phyloP scores from a whole-genome alignment of 2,329 filamentous ascomycete genomes.

The Dendryphion nanum region DNA sequence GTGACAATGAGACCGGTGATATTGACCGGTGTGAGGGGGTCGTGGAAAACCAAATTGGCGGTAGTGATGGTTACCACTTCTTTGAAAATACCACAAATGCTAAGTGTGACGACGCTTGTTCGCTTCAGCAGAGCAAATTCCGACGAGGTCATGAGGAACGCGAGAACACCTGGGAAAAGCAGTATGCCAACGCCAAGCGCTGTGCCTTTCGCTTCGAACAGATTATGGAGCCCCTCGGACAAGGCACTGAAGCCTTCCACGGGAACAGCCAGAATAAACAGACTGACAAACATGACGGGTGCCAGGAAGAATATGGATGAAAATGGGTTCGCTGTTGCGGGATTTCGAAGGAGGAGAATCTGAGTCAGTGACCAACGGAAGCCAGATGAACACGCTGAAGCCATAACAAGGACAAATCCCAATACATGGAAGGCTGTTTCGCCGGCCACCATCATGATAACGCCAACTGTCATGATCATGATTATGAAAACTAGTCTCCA shows the following conservation, averaged over 20 bases:
- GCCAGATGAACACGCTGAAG: constrained; percentile 89
- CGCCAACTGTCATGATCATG: constrained; percentile 84
- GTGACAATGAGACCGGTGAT: constrained; percentile 84
- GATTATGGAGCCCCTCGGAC: constrained; percentile 60
- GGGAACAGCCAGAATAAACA: constrained; percentile 77
- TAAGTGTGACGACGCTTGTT: constrained; percentile 92
- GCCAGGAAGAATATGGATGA: constrained; percentile 97
- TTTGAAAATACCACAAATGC: constrained; percentile 97
- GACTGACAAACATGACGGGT: constrained; percentile 87
- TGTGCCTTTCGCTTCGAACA: constrained; percentile 67
- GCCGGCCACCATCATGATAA: constrained; percentile 97
- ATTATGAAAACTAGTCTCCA: constrained; percentile 86
- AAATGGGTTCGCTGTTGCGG: constrained; percentile 93
- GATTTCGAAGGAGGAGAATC: constrained; percentile 88
- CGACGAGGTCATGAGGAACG: constrained; percentile 94
- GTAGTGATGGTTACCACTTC: constrained; percentile 95
- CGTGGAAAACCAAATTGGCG: constrained; percentile 83
- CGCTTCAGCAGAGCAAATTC: constrained; percentile 95
- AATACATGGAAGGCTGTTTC: constrained; percentile 85
- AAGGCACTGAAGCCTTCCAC: constrained; percentile 77
- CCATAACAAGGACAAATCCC: constrained; percentile 90
- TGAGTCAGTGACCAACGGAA: constrained; percentile 99
- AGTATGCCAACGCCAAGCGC: constrained; percentile 69
- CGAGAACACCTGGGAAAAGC: constrained; percentile 84
- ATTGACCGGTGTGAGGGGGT: constrained; percentile 84